These are phyloP conservation scores for Cerrena zonata DNA, from an alignment of 1,284 basidiomycete species.

Conservation along the genomic window DNA sequence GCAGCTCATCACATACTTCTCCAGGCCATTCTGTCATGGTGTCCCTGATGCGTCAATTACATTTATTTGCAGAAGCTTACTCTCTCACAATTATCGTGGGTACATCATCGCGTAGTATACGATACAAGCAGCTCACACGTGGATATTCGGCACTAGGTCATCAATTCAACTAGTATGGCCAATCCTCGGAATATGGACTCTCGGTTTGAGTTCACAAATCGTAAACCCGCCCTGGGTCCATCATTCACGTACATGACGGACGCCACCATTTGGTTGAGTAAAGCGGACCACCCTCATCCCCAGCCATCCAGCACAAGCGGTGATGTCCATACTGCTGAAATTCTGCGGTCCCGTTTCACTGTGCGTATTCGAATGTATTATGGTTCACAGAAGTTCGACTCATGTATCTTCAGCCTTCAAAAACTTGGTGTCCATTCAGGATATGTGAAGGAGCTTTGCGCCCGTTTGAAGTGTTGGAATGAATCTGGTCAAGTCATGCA, in stretches of 20 bases:
- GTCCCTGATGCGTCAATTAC: slow-evolving; percentile 62
- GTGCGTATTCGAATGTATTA: slow-evolving; percentile 27
- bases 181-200: slow-evolving; percentile 34
- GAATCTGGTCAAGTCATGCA: too few relatives aligned
- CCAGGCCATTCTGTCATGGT: slow-evolving; percentile 68
- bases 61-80: slow-evolving; percentile 41
- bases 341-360: slow-evolving; percentile 38
- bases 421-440: neutral
- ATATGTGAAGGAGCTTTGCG: neutral
- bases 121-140: neutral
- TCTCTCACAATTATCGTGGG: slow-evolving; percentile 48
- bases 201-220: slow-evolving; percentile 32
- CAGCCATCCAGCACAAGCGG: slow-evolving; percentile 8
- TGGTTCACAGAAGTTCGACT: neutral
- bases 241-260: slow-evolving; percentile 70
- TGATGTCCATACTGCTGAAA: slow-evolving; percentile 24
- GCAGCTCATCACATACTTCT: neutral
- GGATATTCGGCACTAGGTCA: slow-evolving; percentile 28
- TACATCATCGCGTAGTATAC: slow-evolving; percentile 15
- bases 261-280: slow-evolving; percentile 64
- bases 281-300: slow-evolving; percentile 1
- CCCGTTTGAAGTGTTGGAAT: neutral
- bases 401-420: neutral
- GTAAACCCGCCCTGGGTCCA: slow-evolving; percentile 69
- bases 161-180: slow-evolving; percentile 39